Base-by-base conservation (phyloP, 2,329 filamentous ascomycete species). In the Scorias spongiosa region DNA sequence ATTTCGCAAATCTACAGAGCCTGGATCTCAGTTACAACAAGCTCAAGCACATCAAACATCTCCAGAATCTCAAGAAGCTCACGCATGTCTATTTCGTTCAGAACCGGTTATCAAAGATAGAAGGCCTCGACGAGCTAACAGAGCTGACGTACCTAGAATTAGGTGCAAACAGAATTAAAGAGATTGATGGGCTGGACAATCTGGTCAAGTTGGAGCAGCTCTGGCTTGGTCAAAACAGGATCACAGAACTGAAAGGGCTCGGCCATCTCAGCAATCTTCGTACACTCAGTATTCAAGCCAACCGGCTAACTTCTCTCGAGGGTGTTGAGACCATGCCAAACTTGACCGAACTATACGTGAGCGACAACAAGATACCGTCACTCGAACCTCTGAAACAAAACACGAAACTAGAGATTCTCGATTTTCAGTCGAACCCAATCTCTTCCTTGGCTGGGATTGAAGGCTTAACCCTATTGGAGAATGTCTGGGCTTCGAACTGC, bases 21-120 rank as follows among this genome's bases (percentile, higher is more conserved):
- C 76, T 98, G 44, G 91, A 98, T 61, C 72, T 98, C 42, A 93
- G 84, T 63, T 98, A 95, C 75, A 98, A 98, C 71, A 96, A 96
- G 70, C 89, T 98, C 68, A 95, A 94, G 63, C 88, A 95, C 65
- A 93, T 98, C 68, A 94, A 93, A 65, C 79, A 89, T 56, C 68
- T 96, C 51, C 74, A 74, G 46, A 82, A 89, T 55, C 68, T 98
- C 46, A 80, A 68, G 17, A 74, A 86, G 43, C 73, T 96, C 45
- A 81, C 74, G 49, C 86, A 96, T 53, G 62, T 98, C 2, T 98
- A 83, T 62, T 84, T 98, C 54, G 86, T 96, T 41, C 85, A 93
- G 59, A 96, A 98, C 66, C 91, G 91, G 63, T 93, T 98, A 59
- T 74, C 75, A 51, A 79, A 71, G 44, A 95, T 98, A 55, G 89